A percentile compares a stretch with the other conserved stretches of the same genome.
phyloP scores from a whole-genome alignment of 257 asterid species.

The Paraleonurus japonicus region DNA sequence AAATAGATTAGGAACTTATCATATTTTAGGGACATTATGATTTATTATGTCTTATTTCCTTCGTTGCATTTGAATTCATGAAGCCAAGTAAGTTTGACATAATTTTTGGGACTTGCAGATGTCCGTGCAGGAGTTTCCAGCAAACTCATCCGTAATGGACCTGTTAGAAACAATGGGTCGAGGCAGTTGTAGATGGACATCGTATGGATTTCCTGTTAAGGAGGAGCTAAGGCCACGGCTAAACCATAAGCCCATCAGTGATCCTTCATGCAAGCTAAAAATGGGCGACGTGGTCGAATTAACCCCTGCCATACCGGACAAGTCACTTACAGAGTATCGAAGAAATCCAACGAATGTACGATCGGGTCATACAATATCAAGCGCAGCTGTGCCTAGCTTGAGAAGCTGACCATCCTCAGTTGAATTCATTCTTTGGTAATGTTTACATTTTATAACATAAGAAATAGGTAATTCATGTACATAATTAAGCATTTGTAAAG shows the following conservation, averaged over 20 bases:
- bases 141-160: constrained; percentile 74
- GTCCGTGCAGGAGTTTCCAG: constrained; percentile 90
- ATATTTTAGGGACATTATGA: no score
- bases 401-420: constrained; percentile 45
- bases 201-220: constrained; percentile 64
- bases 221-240: constrained; percentile 86
- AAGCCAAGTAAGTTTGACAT: neutral
- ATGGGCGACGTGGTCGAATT: constrained; percentile 97
- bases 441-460: neutral
- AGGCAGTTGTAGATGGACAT: constrained; percentile 60
- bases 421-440: constrained; percentile 32
- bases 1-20: neutral
- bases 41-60: neutral
- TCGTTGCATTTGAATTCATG: neutral
- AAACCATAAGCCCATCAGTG: constrained; percentile 64
- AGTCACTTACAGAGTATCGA: constrained; percentile 73
- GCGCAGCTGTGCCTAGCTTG: constrained; percentile 41
- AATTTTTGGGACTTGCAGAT: constrained; percentile 51
- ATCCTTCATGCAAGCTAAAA: constrained; percentile 68
- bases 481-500: constrained; percentile 47
- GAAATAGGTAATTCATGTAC: constrained; percentile 41
- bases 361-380: constrained; percentile 46
- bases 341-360: constrained; percentile 92
- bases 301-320: constrained; percentile 83
- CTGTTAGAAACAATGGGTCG: constrained; percentile 64